Evolutionary conservation across 1,139 yeast genomes (phyloP).

Genomic region (Debaryomyces fabryi): DNA sequence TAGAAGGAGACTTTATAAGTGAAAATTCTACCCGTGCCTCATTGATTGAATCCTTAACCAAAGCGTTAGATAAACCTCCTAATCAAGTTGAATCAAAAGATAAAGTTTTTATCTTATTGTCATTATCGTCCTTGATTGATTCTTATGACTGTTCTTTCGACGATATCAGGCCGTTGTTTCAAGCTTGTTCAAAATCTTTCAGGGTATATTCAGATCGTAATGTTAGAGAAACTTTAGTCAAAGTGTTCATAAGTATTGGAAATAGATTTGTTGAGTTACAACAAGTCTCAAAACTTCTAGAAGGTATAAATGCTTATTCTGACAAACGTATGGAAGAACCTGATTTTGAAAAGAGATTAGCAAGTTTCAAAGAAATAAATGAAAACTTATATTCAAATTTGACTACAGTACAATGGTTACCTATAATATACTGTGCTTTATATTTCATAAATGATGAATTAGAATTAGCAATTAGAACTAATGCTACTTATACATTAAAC

Average conservation of each 20-base stretch:
- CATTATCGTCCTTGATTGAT: slow-evolving; percentile 56
- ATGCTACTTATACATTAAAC: slow-evolving; percentile 67
- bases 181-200: slow-evolving; percentile 60
- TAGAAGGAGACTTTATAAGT: slow-evolving; percentile 62
- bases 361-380: slow-evolving; percentile 66
- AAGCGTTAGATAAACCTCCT: slow-evolving; percentile 64
- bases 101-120: slow-evolving; percentile 59
- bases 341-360: slow-evolving; percentile 75
- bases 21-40: slow-evolving; percentile 57
- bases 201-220: slow-evolving; percentile 58
- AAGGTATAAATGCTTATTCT: slow-evolving; percentile 72
- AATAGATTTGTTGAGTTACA: slow-evolving; percentile 46
- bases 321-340: slow-evolving; percentile 66
- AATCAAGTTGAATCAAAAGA: slow-evolving; percentile 56
- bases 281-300: slow-evolving; percentile 53
- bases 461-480: slow-evolving; percentile 80
- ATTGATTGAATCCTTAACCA: slow-evolving; percentile 60
- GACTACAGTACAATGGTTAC: slow-evolving; percentile 72
- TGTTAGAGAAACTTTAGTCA: slow-evolving; percentile 62
- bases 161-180: slow-evolving; percentile 57
- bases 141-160: slow-evolving; percentile 56
- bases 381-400: slow-evolving; percentile 52
- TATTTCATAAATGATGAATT: slow-evolving; percentile 76
- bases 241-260: slow-evolving; percentile 64
- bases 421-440: slow-evolving; percentile 67